These are phyloP conservation scores for Panaeolus cyanescens DNA, from an alignment of 768 basidiomycete genomes.

Conservation along the genomic window DNA sequence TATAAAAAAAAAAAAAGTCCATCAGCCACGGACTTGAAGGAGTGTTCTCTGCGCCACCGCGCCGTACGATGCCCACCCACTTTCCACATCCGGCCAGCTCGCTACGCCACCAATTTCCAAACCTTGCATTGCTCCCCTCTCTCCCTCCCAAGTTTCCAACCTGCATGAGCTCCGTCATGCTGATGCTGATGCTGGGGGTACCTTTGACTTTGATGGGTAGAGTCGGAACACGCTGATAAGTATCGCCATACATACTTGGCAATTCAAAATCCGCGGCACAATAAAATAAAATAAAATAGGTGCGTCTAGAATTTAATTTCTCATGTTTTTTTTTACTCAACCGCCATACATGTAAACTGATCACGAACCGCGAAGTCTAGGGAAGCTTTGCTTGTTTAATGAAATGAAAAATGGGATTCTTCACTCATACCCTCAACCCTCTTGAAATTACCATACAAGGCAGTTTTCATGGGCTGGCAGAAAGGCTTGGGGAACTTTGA, in stretches of 20 bases:
- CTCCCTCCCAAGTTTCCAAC: neutral
- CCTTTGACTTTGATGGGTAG: neutral
- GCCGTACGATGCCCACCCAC: neutral
- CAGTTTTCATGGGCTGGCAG: neutral
- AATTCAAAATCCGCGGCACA: neutral
- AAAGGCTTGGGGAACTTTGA: neutral
- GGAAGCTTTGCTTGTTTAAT: neutral
- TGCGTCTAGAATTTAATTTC: slow-evolving; percentile 3
- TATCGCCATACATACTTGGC: slow-evolving; percentile 3
- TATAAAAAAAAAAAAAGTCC: neutral
- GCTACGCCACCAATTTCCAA: slow-evolving; percentile 1
- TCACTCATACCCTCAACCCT: neutral
- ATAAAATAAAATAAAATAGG: neutral
- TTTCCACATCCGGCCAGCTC: neutral
- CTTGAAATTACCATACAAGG: neutral
- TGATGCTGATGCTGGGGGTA: too few relatives aligned
- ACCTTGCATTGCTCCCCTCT: neutral
- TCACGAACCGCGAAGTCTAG: too few relatives aligned
- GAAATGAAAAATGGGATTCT: neutral
- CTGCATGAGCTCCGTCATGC: neutral
- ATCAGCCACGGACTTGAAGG: neutral
- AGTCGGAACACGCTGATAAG: slow-evolving; percentile 1
- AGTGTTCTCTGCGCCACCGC: neutral
- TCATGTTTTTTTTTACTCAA: neutral
- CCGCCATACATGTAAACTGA: too few relatives aligned